phyloP scores from a whole-genome alignment of 2,329 filamentous ascomycete species.

The Chrysoporthe cubensis region DNA sequence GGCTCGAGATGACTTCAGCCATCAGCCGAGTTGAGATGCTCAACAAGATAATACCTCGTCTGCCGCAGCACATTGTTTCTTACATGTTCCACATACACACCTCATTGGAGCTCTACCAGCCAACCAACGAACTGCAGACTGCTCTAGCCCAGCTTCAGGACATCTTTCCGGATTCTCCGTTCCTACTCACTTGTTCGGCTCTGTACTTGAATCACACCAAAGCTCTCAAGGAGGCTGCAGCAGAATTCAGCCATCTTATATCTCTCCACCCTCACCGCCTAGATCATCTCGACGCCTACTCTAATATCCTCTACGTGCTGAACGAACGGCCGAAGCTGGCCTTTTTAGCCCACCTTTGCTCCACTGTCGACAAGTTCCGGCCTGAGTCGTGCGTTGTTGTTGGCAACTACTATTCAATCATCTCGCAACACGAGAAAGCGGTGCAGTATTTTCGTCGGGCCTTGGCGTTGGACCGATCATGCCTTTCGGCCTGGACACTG shows the following conservation, averaged over 20 bases:
- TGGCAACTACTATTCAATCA: slow-evolving; percentile 94
- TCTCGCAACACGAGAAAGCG: slow-evolving; percentile 95
- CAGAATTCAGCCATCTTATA: slow-evolving; percentile 77
- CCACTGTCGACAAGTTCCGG: slow-evolving; percentile 90
- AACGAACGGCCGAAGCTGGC: slow-evolving; percentile 85
- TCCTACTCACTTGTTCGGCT: slow-evolving; percentile 87
- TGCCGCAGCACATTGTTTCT: slow-evolving; percentile 89
- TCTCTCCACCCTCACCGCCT: slow-evolving; percentile 75
- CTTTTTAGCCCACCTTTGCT: slow-evolving; percentile 89
- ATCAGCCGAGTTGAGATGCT: slow-evolving; percentile 81
- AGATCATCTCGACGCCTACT: slow-evolving; percentile 93
- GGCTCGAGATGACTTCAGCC: slow-evolving; percentile 87
- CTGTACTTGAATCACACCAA: slow-evolving; percentile 90
- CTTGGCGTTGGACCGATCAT: slow-evolving; percentile 85
- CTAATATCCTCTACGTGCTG: slow-evolving; percentile 96
- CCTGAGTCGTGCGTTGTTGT: slow-evolving; percentile 97
- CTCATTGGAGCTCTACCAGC: slow-evolving; percentile 89
- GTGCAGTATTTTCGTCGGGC: slow-evolving; percentile 97
- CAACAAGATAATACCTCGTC: slow-evolving; percentile 68
- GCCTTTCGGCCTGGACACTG: slow-evolving; percentile 93
- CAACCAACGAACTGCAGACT: slow-evolving; percentile 73
- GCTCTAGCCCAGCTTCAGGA: slow-evolving; percentile 76
- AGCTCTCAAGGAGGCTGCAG: slow-evolving; percentile 69
- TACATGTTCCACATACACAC: slow-evolving; percentile 93
- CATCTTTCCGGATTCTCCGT: slow-evolving; percentile 87